phyloP scores from a whole-genome alignment of 768 basidiomycete genomes.

The Agrocybe praecox region DNA sequence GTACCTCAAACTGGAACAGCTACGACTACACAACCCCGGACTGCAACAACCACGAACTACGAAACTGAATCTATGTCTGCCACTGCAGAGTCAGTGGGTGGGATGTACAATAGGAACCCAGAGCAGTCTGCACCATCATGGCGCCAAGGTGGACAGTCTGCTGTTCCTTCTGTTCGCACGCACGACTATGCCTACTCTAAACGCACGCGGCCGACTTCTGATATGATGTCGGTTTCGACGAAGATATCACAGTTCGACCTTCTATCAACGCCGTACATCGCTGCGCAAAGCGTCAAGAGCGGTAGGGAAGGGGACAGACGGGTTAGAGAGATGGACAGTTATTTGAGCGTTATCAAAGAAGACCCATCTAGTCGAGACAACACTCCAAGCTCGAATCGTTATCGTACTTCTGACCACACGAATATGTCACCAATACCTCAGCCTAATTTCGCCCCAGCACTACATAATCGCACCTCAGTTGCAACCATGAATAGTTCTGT shows the following conservation, averaged over 20 bases:
- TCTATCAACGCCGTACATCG: conserved; percentile 27
- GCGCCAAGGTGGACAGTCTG: conserved; percentile 26
- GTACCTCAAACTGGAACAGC: neutral
- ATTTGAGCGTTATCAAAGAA: conserved; percentile 42
- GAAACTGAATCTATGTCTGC: conserved; percentile 12
- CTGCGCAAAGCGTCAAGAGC: conserved; percentile 25
- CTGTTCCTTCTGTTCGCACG: conserved; percentile 11
- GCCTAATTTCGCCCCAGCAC: conserved; percentile 15
- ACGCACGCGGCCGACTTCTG: conserved; percentile 21
- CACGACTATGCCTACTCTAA: conserved; percentile 21
- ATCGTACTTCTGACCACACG: conserved; percentile 6
- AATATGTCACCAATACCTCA: conserved; percentile 12
- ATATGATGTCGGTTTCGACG: conserved; percentile 28
- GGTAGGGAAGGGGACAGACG: conserved; percentile 20
- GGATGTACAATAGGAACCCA: conserved; percentile 18
- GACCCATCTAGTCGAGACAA: conserved; percentile 33
- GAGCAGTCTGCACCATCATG: conserved; percentile 25
- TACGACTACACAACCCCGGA: conserved; percentile 7
- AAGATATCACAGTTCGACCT: conserved; percentile 38
- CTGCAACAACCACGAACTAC: conserved; percentile 4
- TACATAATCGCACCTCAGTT: conserved; percentile 18
- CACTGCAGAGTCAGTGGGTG: neutral
- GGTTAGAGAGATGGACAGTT: conserved; percentile 27
- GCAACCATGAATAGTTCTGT: conserved; percentile 20
- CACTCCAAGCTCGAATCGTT: conserved; percentile 25